Evolutionary conservation across 1,284 basidiomycete species (phyloP).

Genomic region (Boletus albobrunnescens): DNA sequence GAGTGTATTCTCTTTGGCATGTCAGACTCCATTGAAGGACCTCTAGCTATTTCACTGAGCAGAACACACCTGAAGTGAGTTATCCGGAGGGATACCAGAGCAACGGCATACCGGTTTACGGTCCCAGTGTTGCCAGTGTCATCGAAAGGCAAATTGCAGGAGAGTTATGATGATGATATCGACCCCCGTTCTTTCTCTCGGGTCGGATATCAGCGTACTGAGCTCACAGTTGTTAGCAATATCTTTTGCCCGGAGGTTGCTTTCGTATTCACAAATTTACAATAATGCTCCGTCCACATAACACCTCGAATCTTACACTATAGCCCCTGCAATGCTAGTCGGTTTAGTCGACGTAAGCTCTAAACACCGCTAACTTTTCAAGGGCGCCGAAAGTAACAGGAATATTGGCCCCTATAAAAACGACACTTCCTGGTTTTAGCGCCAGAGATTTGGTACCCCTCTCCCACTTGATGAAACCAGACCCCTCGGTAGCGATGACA

Average conservation of each 20-base stretch:
- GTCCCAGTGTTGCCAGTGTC: constrained; percentile 48
- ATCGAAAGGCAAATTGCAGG: constrained; percentile 57
- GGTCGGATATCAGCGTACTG: neutral
- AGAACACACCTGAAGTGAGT: constrained; percentile 48
- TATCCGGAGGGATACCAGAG: constrained; percentile 81
- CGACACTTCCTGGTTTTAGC: constrained; percentile 68
- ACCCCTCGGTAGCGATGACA: constrained; percentile 71
- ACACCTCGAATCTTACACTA: neutral
- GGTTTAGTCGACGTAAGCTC: constrained; percentile 53
- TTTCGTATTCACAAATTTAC: neutral
- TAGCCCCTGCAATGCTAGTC: neutral
- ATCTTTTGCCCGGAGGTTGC: too few relatives aligned
- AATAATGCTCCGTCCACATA: neutral
- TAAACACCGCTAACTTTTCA: constrained; percentile 51
- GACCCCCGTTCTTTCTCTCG: constrained; percentile 5
- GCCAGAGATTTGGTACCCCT: constrained; percentile 39
- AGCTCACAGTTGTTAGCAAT: neutral
- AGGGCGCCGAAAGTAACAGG: constrained; percentile 38
- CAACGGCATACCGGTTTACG: constrained; percentile 62
- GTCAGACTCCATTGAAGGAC: neutral
- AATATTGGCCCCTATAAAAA: constrained; percentile 79
- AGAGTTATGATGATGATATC: constrained; percentile 14
- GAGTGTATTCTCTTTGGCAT: constrained; percentile 27
- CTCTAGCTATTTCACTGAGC: constrained; percentile 45
- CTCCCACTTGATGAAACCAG: constrained; percentile 52